Conservation (phyloP, 331 rosid genomes). For the Prunus yedoensis region DNA sequence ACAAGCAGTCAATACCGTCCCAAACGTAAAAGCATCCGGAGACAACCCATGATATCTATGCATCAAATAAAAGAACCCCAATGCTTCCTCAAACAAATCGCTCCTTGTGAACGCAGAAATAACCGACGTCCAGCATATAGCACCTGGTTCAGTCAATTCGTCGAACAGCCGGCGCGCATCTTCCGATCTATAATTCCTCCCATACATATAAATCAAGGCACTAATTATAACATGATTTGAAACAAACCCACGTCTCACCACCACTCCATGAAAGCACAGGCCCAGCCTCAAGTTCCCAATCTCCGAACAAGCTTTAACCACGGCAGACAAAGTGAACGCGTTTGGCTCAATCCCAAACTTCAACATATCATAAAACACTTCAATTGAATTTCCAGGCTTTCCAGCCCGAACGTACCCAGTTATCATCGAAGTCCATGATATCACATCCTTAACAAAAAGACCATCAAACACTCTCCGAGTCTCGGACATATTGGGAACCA, state of each 20-base stretch:
- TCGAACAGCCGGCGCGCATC: conserved; percentile 68
- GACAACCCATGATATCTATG: conserved; percentile 43
- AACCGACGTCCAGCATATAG: conserved; percentile 72
- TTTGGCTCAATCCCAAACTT: conserved; percentile 53
- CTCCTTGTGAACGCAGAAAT: conserved; percentile 63
- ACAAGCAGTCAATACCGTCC: conserved; percentile 71
- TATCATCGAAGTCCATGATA: conserved; percentile 82
- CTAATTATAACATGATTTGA: conserved; percentile 50
- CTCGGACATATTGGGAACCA: conserved; percentile 40
- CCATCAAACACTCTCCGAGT: conserved; percentile 58
- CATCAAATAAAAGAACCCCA: conserved; percentile 54
- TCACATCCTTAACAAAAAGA: conserved; percentile 60
- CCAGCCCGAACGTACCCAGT: conserved; percentile 57
- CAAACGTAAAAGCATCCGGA: conserved; percentile 71
- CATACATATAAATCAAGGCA: conserved; percentile 80
- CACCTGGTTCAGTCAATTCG: conserved; percentile 60
- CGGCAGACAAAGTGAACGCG: conserved; percentile 68
- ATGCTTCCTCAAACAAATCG: conserved; percentile 59
- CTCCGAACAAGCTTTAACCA: conserved; percentile 66
- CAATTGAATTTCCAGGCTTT: conserved; percentile 36
- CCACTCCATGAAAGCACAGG: conserved; percentile 55
- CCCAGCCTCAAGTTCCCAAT: conserved; percentile 48
- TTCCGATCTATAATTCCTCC: conserved; percentile 36
- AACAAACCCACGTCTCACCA: conserved; percentile 50
- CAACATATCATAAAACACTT: conserved; percentile 56